Conservation (phyloP, 805 yeast species). For the Candida incommunis region DNA sequence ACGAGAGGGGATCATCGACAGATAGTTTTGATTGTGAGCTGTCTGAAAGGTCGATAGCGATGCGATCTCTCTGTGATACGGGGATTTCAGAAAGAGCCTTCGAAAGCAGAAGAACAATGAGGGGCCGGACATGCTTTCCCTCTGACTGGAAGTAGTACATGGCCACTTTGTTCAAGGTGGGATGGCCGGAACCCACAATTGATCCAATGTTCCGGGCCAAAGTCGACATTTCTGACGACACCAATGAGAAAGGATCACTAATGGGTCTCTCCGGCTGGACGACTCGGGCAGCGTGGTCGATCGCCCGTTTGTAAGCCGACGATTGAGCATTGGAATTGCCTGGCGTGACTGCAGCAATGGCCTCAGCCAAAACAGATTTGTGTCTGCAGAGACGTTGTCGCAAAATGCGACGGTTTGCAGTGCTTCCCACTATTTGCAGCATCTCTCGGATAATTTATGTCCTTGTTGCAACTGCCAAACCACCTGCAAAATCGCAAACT, state of each 20-base stretch:
- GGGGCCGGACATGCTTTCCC: slow-evolving; percentile 89
- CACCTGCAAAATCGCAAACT: too few relatives aligned
- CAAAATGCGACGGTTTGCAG: too few relatives aligned
- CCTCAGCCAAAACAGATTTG: slow-evolving; percentile 11
- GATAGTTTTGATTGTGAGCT: slow-evolving; percentile 9
- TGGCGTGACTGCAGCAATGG: slow-evolving; percentile 7
- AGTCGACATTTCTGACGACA: slow-evolving; percentile 83
- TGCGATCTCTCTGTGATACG: slow-evolving; percentile 36
- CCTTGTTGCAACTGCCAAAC: too few relatives aligned
- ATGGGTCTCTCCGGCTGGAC: slow-evolving; percentile 25
- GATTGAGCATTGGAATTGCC: slow-evolving; percentile 3
- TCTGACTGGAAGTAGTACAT: slow-evolving; percentile 91
- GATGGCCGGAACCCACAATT: slow-evolving; percentile 86
- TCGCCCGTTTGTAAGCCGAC: slow-evolving; percentile 12
- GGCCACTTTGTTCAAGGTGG: slow-evolving; percentile 82
- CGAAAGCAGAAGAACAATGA: slow-evolving; percentile 70
- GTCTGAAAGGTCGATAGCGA: slow-evolving; percentile 15
- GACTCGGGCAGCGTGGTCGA: slow-evolving; percentile 16
- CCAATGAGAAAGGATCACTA: slow-evolving; percentile 80
- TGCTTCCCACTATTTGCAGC: too few relatives aligned
- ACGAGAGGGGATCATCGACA: slow-evolving; percentile 42
- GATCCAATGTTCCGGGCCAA: slow-evolving; percentile 77
- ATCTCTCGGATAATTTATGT: too few relatives aligned
- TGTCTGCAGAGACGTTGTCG: too few relatives aligned
- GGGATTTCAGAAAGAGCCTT: slow-evolving; percentile 72